Evolutionary conservation across 257 asterid species (phyloP).

Genomic region (Solanum pinnatisectum): DNA sequence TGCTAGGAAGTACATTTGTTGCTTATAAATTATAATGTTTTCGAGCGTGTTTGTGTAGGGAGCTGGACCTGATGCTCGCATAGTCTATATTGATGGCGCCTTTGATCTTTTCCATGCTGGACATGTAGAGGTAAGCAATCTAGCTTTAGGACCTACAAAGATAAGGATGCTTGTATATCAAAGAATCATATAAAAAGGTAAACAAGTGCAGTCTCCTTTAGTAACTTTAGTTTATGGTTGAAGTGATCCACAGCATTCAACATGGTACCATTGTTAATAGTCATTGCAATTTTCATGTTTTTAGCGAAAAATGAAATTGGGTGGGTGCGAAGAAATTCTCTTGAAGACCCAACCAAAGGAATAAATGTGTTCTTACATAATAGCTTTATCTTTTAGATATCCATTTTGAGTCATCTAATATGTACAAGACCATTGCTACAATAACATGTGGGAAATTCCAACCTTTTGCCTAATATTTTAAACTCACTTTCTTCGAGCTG

Average conservation of each 20-base stretch:
- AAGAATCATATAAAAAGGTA: not conserved
- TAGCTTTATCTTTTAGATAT: not conserved
- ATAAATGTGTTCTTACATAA: not conserved
- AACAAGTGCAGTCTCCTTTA: not conserved
- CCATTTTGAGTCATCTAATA: not conserved
- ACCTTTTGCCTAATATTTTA: not conserved
- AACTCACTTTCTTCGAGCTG: not conserved
- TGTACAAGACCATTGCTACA: not conserved
- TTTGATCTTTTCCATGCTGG: conserved; percentile 99
- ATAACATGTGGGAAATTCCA: not conserved
- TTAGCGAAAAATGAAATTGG: not conserved
- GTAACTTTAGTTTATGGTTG: not conserved
- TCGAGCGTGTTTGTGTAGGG: conserved; percentile 36
- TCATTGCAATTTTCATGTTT: not conserved
- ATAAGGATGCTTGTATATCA: not conserved
- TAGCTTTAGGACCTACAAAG: not conserved
- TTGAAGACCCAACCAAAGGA: not conserved
- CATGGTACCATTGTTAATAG: not conserved
- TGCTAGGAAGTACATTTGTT: conserved; percentile 5
- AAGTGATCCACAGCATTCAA: not conserved
- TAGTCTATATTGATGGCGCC: conserved; percentile 94
- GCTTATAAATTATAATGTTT: conserved; percentile 6
- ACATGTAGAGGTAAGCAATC: conserved; percentile 60
- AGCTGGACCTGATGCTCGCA: conserved; percentile 93
- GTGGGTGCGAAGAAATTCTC: not conserved